Percentiles rank a stretch among this genome's conserved stretches.
Conservation (phyloP, 2,329 filamentous ascomycete genomes). For the Nothomitra cinnamomea region DNA sequence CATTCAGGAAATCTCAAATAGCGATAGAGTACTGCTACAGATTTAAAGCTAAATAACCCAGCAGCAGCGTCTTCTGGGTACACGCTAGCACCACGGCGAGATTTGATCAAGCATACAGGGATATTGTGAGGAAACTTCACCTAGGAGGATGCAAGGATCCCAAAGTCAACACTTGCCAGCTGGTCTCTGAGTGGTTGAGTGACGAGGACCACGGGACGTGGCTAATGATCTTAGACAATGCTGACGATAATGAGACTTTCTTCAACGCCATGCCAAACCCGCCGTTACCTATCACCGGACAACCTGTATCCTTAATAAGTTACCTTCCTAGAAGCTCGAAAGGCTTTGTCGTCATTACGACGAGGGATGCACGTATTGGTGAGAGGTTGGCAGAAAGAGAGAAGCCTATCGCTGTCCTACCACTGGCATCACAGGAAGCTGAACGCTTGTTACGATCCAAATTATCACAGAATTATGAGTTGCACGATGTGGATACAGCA, state of each 20-base stretch:
- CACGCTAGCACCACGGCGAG: constrained; percentile 8
- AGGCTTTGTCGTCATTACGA: constrained; percentile 20
- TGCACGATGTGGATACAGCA: not conserved
- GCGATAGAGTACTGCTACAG: constrained; percentile 11
- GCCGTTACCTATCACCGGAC: not conserved
- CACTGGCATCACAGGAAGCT: not conserved
- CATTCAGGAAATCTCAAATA: constrained; percentile 10
- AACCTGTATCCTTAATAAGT: constrained; percentile 4
- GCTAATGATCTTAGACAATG: constrained; percentile 14
- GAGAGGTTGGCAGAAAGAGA: constrained; percentile 13
- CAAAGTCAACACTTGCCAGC: constrained; percentile 3
- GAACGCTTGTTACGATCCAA: not conserved
- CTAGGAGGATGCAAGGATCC: constrained; percentile 9
- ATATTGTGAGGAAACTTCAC: constrained; percentile 8
- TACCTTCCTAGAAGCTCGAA: constrained; percentile 12
- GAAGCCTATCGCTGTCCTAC: constrained; percentile 13
- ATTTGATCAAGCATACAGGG: constrained; percentile 10
- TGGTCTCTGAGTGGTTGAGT: constrained; percentile 7
- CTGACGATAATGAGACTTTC: constrained; percentile 10
- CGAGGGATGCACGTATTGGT: constrained; percentile 19
- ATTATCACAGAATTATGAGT: not conserved
- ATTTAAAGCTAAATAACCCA: constrained; percentile 6
- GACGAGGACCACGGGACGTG: constrained; percentile 6
- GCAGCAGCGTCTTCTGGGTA: constrained; percentile 11
- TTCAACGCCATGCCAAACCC: constrained; percentile 1